These are phyloP conservation scores for Mucor velutinosus DNA, from an alignment of 371 early-diverging fungal species.

Conservation along the genomic window DNA sequence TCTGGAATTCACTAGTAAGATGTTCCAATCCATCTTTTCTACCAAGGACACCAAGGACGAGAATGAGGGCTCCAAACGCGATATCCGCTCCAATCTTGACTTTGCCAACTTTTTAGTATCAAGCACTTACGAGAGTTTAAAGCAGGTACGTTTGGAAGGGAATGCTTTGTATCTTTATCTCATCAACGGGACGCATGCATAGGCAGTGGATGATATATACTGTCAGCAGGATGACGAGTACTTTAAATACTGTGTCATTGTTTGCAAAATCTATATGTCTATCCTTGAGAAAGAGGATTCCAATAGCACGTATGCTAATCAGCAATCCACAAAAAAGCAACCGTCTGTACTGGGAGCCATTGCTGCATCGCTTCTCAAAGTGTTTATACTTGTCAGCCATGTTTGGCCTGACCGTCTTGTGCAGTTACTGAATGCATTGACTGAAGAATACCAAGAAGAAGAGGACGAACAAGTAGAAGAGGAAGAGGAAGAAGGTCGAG, in stretches of 20 bases:
- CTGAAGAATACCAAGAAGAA: background rate
- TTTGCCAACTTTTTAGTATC: conserved; percentile 49
- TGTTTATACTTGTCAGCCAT: conserved; percentile 22
- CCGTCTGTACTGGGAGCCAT: conserved; percentile 19
- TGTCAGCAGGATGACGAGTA: conserved; percentile 10
- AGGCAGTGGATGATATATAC: conserved; percentile 27
- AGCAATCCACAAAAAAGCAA: conserved; percentile 29
- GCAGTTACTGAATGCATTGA: background rate
- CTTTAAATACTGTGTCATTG: conserved; percentile 7
- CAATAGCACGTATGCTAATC: conserved; percentile 39
- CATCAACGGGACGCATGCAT: background rate
- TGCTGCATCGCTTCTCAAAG: conserved; percentile 12
- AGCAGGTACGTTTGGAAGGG: conserved; percentile 11
- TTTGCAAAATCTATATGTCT: conserved; percentile 23
- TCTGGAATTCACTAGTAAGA: conserved; percentile 29
- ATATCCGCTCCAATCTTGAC: conserved; percentile 40
- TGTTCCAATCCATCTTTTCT: conserved; percentile 37
- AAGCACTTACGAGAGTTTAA: conserved; percentile 27
- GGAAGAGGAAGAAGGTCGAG: background rate
- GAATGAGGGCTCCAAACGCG: background rate
- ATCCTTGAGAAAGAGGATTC: conserved; percentile 40
- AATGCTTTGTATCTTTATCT: too few species aligned
- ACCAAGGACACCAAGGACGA: conserved; percentile 15
- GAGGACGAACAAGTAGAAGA: background rate
- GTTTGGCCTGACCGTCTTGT: conserved; percentile 35